Evolutionary conservation across 495 filamentous ascomycete species (phyloP).

Genomic region (Daldinia grandis): DNA sequence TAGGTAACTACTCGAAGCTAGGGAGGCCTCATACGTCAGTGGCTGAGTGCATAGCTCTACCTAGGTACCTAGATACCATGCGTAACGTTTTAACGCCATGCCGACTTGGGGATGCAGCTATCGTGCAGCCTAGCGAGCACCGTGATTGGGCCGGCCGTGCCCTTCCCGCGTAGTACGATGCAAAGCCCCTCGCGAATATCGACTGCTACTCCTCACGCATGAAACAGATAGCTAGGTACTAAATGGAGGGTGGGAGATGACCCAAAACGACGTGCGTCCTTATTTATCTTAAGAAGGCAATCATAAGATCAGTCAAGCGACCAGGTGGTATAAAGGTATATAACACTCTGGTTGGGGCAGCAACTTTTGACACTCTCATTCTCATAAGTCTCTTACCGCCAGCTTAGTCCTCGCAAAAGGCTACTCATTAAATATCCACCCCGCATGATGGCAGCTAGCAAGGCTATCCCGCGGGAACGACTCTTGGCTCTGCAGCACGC

Average conservation of each 20-base stretch:
- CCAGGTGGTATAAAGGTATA: neutral
- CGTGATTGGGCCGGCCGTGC: neutral
- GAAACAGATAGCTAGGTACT: neutral
- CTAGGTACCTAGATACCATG: neutral
- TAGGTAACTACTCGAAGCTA: neutral
- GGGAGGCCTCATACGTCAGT: neutral
- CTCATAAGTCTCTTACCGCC: neutral
- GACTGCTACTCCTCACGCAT: neutral
- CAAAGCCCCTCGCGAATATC: neutral
- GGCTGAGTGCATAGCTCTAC: neutral
- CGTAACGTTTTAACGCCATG: neutral
- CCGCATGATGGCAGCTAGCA: slow-evolving; percentile 11
- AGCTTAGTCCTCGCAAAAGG: neutral
- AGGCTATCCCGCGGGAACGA: slow-evolving; percentile 33
- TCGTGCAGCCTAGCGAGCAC: neutral
- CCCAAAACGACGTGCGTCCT: neutral
- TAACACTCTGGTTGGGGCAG: neutral
- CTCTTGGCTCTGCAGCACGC: slow-evolving; percentile 33
- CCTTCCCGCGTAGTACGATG: slow-evolving; percentile 2
- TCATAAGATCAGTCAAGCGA: neutral
- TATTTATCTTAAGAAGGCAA: neutral
- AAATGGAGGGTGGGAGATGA: neutral
- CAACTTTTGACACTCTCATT: neutral
- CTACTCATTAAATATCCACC: neutral
- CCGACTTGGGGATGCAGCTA: neutral